Evolutionary conservation across 169 alveolate genomes (phyloP).

Genomic region (Plasmodium relictum): DNA sequence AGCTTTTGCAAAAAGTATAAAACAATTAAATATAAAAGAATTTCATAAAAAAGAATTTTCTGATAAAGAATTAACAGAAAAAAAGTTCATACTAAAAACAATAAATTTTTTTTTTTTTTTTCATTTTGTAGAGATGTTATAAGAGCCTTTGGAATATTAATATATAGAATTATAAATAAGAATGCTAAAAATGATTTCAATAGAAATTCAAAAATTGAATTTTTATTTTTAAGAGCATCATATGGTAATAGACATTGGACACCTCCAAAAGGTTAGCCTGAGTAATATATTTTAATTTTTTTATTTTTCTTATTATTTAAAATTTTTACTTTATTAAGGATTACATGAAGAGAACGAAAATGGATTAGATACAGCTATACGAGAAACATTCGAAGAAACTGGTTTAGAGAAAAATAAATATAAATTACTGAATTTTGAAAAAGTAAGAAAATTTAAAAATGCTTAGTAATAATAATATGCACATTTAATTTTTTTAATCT

Average conservation of each 20-base stretch:
- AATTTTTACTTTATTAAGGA: conserved; percentile 52
- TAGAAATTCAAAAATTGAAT: conserved; percentile 52
- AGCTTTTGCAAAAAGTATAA: too few relatives aligned
- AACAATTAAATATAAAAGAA: too few relatives aligned
- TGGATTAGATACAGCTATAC: conserved; percentile 80
- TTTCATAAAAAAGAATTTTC: too few relatives aligned
- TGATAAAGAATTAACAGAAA: too few relatives aligned
- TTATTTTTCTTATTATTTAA: neutral
- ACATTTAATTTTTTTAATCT: neutral
- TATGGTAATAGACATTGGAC: conserved; percentile 85
- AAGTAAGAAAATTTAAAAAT: conserved; percentile 24
- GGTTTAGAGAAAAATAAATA: conserved; percentile 78
- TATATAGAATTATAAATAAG: conserved; percentile 28
- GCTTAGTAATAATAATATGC: neutral
- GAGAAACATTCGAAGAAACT: conserved; percentile 86
- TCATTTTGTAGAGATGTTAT: conserved; percentile 13
- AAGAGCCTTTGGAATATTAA: conserved; percentile 45
- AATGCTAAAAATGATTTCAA: neutral
- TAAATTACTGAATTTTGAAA: conserved; percentile 77
- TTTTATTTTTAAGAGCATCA: conserved; percentile 83
- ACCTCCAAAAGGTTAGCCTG: conserved; percentile 84
- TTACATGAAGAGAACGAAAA: conserved; percentile 82
- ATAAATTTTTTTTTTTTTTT: too few relatives aligned
- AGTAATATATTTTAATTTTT: neutral
- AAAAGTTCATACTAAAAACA: too few relatives aligned